phyloP scores from a whole-genome alignment of 768 basidiomycete species.

The Psilocybe subaeruginosa region DNA sequence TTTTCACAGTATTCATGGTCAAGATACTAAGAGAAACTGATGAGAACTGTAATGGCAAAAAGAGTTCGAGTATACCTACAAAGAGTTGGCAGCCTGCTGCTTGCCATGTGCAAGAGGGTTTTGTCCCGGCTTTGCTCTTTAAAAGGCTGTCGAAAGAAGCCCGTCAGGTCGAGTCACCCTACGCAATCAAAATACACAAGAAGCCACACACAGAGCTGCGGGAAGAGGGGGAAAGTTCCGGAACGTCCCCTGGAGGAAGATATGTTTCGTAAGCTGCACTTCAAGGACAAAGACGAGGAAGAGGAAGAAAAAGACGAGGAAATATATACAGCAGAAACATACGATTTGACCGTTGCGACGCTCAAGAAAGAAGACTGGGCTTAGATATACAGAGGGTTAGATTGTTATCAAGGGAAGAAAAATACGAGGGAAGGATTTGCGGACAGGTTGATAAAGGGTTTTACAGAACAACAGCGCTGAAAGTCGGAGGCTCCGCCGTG shows the following conservation, averaged over 20 bases:
- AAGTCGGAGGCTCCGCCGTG: not conserved
- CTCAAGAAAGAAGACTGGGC: not conserved
- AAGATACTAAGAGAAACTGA: constrained; percentile 6
- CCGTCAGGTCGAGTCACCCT: not conserved
- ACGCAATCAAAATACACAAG: constrained; percentile 10
- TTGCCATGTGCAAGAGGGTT: constrained; percentile 18
- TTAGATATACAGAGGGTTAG: not conserved
- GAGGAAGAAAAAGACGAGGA: not conserved
- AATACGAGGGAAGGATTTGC: not conserved
- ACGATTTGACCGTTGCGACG: not conserved
- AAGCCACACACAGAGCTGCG: constrained; percentile 19
- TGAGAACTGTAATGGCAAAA: constrained; percentile 2
- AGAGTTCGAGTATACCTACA: constrained; percentile 19
- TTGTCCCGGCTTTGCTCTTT: not conserved
- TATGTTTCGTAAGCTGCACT: constrained; percentile 14
- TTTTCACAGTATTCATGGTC: constrained; percentile 23
- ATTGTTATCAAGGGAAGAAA: not conserved
- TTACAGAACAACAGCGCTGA: not conserved
- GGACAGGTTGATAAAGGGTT: not conserved
- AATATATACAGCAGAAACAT: constrained; percentile 11
- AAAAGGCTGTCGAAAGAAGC: not conserved
- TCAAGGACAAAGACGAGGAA: not conserved
- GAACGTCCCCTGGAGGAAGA: constrained; percentile 13
- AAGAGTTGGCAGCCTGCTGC: constrained; percentile 21
- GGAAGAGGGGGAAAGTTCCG: constrained; percentile 20